phyloP scores from a whole-genome alignment of 305 asterid genomes.

The Caryopteris hybrid region DNA sequence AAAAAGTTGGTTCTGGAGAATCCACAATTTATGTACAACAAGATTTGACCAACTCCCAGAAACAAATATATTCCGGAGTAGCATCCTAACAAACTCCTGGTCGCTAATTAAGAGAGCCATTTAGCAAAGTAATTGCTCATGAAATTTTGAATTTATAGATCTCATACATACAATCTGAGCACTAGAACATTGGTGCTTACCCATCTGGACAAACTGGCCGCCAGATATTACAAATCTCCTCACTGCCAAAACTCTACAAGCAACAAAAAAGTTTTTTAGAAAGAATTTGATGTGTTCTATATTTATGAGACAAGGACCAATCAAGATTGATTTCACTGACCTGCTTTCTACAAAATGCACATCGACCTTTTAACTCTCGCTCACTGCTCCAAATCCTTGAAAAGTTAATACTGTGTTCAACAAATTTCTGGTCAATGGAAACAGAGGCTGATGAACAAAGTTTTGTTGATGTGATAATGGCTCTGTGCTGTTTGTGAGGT shows the following conservation, averaged over 20 bases:
- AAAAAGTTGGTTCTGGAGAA: too few relatives aligned
- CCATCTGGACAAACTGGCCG: conserved; percentile 93
- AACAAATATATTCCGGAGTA: background rate
- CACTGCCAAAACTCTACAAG: conserved; percentile 49
- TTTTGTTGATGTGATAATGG: conserved; percentile 47
- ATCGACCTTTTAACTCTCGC: conserved; percentile 75
- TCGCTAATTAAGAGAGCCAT: background rate
- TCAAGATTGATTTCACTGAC: conserved; percentile 28
- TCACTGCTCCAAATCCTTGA: conserved; percentile 94
- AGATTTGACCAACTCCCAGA: background rate
- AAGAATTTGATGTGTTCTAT: background rate
- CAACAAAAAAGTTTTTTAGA: conserved; percentile 15
- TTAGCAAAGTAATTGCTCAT: background rate
- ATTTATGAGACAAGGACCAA: background rate
- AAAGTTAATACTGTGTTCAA: conserved; percentile 66
- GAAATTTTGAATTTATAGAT: background rate
- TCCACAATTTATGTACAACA: background rate
- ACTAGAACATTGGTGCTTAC: conserved; percentile 35
- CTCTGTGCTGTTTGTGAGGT: conserved; percentile 34
- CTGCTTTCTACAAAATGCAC: conserved; percentile 79
- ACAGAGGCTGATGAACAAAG: conserved; percentile 51
- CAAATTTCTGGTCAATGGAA: conserved; percentile 52
- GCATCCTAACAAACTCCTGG: background rate
- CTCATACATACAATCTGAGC: background rate
- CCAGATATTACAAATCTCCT: conserved; percentile 81